These are phyloP conservation scores for Coix lacrymajobi DNA, from an alignment of 176 grass and related monocot genomes.

Conservation along the genomic window DNA sequence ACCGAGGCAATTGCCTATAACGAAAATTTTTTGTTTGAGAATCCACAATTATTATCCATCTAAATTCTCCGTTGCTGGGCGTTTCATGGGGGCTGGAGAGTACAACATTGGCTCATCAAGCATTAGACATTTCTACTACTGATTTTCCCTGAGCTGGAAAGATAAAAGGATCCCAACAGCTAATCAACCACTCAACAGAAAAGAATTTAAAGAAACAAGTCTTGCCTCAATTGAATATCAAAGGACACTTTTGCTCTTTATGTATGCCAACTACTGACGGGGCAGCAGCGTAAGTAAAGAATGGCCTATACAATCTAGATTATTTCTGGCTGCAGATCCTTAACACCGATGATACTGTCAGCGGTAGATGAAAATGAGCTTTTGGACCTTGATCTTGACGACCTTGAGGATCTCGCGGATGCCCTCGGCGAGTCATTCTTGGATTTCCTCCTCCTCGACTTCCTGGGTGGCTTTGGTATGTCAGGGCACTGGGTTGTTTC, in stretches of 20 bases:
- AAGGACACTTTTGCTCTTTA: neutral
- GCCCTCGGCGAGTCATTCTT: conserved; percentile 40
- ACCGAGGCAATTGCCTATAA: neutral
- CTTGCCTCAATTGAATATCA: neutral
- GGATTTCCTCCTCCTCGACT: conserved; percentile 51
- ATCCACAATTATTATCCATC: neutral
- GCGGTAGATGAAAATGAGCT: conserved; percentile 39
- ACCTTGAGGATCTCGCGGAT: conserved; percentile 41
- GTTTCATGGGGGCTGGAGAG: neutral
- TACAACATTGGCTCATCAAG: neutral
- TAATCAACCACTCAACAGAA: neutral
- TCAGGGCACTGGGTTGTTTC: conserved; percentile 45
- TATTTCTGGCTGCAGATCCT: conserved; percentile 20
- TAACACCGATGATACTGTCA: neutral
- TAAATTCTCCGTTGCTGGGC: too few species aligned
- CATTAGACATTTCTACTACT: neutral
- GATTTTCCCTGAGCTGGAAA: neutral
- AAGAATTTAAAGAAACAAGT: neutral
- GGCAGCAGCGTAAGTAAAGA: neutral
- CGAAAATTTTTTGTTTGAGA: neutral
- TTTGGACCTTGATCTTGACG: conserved; percentile 59
- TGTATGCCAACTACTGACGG: neutral
- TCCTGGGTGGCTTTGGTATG: conserved; percentile 74
- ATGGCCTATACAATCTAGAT: conserved; percentile 32
- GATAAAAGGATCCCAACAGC: neutral